Percentiles rank a stretch among this genome's conserved stretches.
Conservation (phyloP, 2,329 filamentous ascomycete genomes). For the Talaromyces sp. region DNA sequence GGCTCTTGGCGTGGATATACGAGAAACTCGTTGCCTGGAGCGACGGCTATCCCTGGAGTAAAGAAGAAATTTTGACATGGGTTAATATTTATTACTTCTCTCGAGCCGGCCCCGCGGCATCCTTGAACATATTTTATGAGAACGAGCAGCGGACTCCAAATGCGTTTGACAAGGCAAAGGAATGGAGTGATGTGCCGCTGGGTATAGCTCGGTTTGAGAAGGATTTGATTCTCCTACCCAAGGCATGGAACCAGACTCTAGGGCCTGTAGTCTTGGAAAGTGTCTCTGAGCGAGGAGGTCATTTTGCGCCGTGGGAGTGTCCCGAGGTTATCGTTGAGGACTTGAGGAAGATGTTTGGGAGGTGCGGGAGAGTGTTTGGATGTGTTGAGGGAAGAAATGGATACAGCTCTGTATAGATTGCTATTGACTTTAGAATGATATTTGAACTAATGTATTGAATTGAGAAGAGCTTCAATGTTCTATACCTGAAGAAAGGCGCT, state of each 20-base stretch:
- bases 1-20: conserved; percentile 2
- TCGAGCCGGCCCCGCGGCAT: neutral
- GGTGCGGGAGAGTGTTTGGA: neutral
- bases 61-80: conserved; percentile 5
- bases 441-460: no score
- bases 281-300: conserved; percentile 1
- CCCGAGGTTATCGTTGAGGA: neutral
- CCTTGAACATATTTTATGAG: neutral
- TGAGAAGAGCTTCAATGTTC: neutral
- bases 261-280: conserved; percentile 7
- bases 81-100: conserved; percentile 7
- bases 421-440: neutral
- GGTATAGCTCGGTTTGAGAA: neutral
- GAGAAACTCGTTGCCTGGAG: conserved; percentile 7
- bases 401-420: neutral
- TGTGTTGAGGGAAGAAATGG: neutral
- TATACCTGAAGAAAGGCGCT: no score
- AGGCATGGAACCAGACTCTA: conserved; percentile 2
- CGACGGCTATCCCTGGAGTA: conserved; percentile 4
- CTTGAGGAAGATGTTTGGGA: neutral
- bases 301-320: conserved; percentile 7
- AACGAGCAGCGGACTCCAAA: neutral
- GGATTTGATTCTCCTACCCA: conserved; percentile 3
- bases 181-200: neutral
- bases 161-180: neutral